A percentile compares a stretch with the other conserved stretches of the same genome.
phyloP scores from a whole-genome alignment of 2,329 filamentous ascomycete species.

The Fusarium acutatum region DNA sequence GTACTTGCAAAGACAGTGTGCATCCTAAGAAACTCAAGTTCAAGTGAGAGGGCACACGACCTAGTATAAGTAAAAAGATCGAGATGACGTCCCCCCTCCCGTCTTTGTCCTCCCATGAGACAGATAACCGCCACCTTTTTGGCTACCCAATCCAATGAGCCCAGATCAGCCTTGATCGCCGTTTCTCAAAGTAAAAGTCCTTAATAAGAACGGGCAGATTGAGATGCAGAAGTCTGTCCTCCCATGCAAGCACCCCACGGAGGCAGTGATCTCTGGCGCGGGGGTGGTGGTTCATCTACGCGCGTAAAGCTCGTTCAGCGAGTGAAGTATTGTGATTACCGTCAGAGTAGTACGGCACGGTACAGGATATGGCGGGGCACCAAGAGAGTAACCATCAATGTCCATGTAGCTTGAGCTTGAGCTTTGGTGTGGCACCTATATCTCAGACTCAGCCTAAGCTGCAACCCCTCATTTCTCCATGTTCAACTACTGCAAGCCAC shows the following conservation, averaged over 20 bases:
- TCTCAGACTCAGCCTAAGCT: constrained; percentile 9
- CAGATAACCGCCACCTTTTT: constrained; percentile 28
- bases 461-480: constrained; percentile 42
- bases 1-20: constrained; percentile 21
- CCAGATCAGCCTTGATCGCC: constrained; percentile 21
- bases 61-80: constrained; percentile 27
- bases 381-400: constrained; percentile 14
- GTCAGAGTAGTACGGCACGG: neutral
- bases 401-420: neutral
- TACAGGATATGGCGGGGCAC: constrained; percentile 12
- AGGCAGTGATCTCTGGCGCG: constrained; percentile 7
- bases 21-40: constrained; percentile 1
- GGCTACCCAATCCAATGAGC: constrained; percentile 21
- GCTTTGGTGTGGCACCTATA: neutral
- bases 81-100: constrained; percentile 28
- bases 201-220: constrained; percentile 26
- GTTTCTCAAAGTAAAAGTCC: constrained; percentile 26
- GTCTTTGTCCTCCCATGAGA: constrained; percentile 20
- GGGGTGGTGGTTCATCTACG: constrained; percentile 11
- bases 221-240: constrained; percentile 10
- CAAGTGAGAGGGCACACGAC: constrained; percentile 8
- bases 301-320: neutral
- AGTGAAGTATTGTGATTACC: neutral
- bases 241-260: constrained; percentile 26
- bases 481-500: constrained; percentile 41